phyloP scores from a whole-genome alignment of 257 asterid species.

The Petunia secreta region DNA sequence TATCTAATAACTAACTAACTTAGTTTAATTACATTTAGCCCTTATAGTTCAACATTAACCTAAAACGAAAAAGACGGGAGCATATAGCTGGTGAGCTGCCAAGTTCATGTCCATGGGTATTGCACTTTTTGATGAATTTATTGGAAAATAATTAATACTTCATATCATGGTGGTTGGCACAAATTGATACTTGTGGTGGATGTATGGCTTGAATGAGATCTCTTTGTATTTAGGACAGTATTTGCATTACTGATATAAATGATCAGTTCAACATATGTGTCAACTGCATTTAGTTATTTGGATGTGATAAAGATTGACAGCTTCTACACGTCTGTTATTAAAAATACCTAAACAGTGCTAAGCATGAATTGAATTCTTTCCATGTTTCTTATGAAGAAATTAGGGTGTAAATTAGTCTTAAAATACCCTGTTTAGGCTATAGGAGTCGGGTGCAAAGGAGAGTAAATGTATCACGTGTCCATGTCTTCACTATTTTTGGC shows the following conservation, averaged over 20 bases:
- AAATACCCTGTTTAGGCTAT: conserved; percentile 7
- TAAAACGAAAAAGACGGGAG: not conserved
- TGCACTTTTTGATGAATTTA: not conserved
- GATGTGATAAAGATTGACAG: conserved; percentile 6
- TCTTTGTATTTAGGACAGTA: not conserved
- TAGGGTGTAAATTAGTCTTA: not conserved
- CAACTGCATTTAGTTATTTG: conserved; percentile 1
- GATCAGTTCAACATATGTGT: not conserved
- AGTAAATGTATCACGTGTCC: not conserved
- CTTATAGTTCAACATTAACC: no score
- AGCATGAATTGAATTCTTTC: not conserved
- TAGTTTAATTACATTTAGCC: no score
- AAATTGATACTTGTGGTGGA: conserved; percentile 11
- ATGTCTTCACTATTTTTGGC: not conserved
- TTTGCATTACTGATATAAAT: not conserved
- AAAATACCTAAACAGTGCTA: not conserved
- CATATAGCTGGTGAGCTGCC: not conserved
- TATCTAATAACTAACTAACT: no score
- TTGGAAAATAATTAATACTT: not conserved
- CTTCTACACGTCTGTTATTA: not conserved
- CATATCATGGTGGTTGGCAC: not conserved
- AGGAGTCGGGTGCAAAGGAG: not conserved
- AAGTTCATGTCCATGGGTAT: not conserved
- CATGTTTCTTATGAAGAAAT: conserved; percentile 8
- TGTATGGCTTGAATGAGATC: not conserved